phyloP scores from a whole-genome alignment of 1,284 basidiomycete species.

The Boletus holoroseus region DNA sequence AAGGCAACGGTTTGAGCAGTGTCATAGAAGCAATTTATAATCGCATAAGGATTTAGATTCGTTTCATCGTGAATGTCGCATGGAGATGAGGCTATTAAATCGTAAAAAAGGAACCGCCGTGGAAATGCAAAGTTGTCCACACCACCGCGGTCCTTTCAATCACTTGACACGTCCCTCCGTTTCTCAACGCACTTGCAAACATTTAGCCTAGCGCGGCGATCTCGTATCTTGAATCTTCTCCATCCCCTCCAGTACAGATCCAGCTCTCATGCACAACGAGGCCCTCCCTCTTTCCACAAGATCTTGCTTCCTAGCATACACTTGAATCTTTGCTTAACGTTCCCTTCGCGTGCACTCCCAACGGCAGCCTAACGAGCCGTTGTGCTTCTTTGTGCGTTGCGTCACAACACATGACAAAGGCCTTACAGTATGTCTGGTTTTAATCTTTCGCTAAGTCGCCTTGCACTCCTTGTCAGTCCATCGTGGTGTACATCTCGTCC shows the following conservation, averaged over 20 bases:
- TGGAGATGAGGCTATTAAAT: constrained; percentile 15
- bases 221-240: constrained; percentile 28
- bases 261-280: constrained; percentile 15
- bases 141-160: constrained; percentile 16
- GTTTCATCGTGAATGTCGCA: constrained; percentile 20
- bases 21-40: constrained; percentile 31
- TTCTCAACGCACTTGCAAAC: constrained; percentile 20
- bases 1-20: constrained; percentile 40
- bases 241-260: constrained; percentile 11
- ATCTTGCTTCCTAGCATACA: constrained; percentile 13
- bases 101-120: constrained; percentile 18
- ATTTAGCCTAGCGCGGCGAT: constrained; percentile 25
- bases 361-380: constrained; percentile 12
- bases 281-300: constrained; percentile 12
- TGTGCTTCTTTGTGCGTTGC: constrained; percentile 28
- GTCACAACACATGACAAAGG: constrained; percentile 30
- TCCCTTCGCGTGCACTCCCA: constrained; percentile 8
- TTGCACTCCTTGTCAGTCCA: constrained; percentile 12
- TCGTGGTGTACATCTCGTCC: constrained; percentile 15
- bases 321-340: constrained; percentile 7
- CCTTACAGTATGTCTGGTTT: constrained; percentile 23
- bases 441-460: constrained; percentile 27
- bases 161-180: not conserved
- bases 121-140: constrained; percentile 13
- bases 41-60: constrained; percentile 19